phyloP scores from a whole-genome alignment of 805 yeast species.

The Peterozyma xylosa region DNA sequence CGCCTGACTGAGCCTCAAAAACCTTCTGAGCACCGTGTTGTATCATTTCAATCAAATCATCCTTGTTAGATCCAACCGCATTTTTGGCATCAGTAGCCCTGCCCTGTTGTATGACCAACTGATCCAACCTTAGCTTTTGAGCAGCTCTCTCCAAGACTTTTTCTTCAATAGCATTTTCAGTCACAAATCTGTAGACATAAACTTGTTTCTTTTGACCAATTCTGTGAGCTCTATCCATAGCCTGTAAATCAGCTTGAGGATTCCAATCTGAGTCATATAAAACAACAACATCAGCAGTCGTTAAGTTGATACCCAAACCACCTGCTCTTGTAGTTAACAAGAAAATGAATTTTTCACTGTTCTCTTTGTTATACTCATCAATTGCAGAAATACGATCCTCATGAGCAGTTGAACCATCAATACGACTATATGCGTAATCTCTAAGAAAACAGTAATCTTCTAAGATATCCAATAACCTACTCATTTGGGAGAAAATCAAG shows the following conservation, averaged over 20 bases:
- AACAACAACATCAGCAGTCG: slow-evolving; percentile 86
- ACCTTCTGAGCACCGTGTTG: slow-evolving; percentile 94
- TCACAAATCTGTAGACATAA: slow-evolving; percentile 83
- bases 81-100: slow-evolving; percentile 33
- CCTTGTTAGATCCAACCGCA: slow-evolving; percentile 56
- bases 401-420: slow-evolving; percentile 90
- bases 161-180: slow-evolving; percentile 94
- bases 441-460: slow-evolving; percentile 89
- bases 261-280: slow-evolving; percentile 95
- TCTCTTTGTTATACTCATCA: slow-evolving; percentile 83
- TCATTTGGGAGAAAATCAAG: slow-evolving; percentile 89
- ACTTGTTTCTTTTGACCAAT: slow-evolving; percentile 97
- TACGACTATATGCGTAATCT: slow-evolving; percentile 81
- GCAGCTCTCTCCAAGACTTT: slow-evolving; percentile 95
- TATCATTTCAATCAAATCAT: slow-evolving; percentile 88
- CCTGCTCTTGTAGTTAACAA: slow-evolving; percentile 93
- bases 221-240: slow-evolving; percentile 97
- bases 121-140: slow-evolving; percentile 86
- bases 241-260: slow-evolving; percentile 96
- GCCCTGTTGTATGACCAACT: slow-evolving; percentile 93
- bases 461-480: slow-evolving; percentile 77
- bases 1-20: slow-evolving; percentile 42
- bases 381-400: slow-evolving; percentile 90
- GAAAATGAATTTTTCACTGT: slow-evolving; percentile 76
- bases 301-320: slow-evolving; percentile 89